Evolutionary conservation across 2,329 filamentous ascomycete species (phyloP).

Genomic region (Ilyonectria sp.): DNA sequence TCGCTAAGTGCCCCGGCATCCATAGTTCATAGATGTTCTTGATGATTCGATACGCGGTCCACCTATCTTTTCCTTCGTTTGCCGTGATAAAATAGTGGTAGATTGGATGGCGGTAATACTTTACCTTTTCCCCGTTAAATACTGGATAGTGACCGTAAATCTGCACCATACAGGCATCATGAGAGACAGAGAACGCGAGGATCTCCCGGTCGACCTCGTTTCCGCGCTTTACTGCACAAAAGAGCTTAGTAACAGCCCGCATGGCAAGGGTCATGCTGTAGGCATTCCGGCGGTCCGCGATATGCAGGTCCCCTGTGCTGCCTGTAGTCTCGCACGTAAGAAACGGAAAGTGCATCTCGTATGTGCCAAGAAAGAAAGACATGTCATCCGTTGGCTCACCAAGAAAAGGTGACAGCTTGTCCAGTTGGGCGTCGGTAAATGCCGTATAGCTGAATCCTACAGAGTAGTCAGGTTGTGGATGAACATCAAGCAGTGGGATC

Average conservation of each 20-base stretch:
- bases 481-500: constrained; percentile 53
- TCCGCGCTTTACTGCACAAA: constrained; percentile 53
- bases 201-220: constrained; percentile 58
- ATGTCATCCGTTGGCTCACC: constrained; percentile 51
- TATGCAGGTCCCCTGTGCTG: constrained; percentile 53
- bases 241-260: constrained; percentile 57
- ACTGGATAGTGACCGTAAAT: constrained; percentile 61
- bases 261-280: constrained; percentile 59
- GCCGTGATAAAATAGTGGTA: constrained; percentile 51
- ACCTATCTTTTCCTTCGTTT: constrained; percentile 20
- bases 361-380: constrained; percentile 62
- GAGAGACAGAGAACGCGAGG: constrained; percentile 60
- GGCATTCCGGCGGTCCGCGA: constrained; percentile 58
- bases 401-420: constrained; percentile 57
- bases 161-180: constrained; percentile 46
- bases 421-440: constrained; percentile 60
- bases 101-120: constrained; percentile 58
- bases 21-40: constrained; percentile 25
- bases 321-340: constrained; percentile 65
- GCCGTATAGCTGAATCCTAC: constrained; percentile 58
- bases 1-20: constrained; percentile 23
- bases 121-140: constrained; percentile 51
- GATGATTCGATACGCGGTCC: constrained; percentile 23
- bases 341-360: constrained; percentile 65
- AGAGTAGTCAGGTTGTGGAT: constrained; percentile 61